Evolutionary conservation across 192 early-diverging fungal species (phyloP), one percentile per base, ranked within the genome.

Genomic region (Backusella tuberculispora): DNA sequence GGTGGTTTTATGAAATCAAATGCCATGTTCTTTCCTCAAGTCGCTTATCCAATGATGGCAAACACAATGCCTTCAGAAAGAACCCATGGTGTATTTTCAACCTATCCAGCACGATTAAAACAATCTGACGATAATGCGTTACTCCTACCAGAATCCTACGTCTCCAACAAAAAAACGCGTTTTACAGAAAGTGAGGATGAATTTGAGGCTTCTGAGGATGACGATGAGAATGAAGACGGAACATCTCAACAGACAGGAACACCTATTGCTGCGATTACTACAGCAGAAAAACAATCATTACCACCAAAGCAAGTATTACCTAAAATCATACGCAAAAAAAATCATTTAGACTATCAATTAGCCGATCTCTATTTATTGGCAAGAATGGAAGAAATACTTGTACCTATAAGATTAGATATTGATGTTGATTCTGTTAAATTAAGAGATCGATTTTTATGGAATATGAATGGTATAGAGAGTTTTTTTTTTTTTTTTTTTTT

Each of bases 371-470:
- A 83, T 66, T 26, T 85, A 67, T 82, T 88, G 48, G 89, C 93
- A 6, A 86, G 90, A 56, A 84, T 87, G 64, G 86, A 89, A 15
- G 96, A 95, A 79, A 78, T 87, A 14, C 78, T 98, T 14, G 93
- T 98, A 1, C 96, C 96, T 7, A 96, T 98, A 40, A 85, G 94
- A 12, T 78, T 98, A n/a, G 95, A 98, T 77, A 78, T 97, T 80
- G 96, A 98, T 81, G 76, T 94, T 0, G 94, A 95, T 48, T 94
- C 94, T 46, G 84, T 92, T 69, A 93, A 93, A 60, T 79, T 97
- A 66, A 87, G 94, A 34, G 96, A 98, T 72, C 86, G 91, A 17
- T 98, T 98, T 81, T 89, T 92, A 26, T 98, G 96, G 96, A 98
- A 98, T 74, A 86, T 95, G 66, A 92, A 96, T 75, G 92, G 90